Percentiles rank a stretch among this genome's conserved stretches.
phyloP scores from a whole-genome alignment of 2,329 filamentous ascomycete species.

The Paecilomyces sp. region DNA sequence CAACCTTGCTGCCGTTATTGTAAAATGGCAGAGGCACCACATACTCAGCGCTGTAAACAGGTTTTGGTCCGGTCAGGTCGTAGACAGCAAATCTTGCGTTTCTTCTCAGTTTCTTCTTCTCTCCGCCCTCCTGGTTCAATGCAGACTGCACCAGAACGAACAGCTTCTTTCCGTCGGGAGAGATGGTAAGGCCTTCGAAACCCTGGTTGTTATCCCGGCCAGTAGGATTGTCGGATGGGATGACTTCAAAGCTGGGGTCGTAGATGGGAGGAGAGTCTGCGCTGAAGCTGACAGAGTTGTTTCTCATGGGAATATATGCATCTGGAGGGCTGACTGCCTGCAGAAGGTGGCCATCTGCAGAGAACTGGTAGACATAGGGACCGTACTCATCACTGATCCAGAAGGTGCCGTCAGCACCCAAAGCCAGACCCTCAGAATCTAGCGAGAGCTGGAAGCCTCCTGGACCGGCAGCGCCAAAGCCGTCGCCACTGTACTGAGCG shows the following conservation, averaged over 20 bases:
- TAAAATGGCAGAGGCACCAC: slow-evolving; percentile 59
- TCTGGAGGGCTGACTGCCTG: slow-evolving; percentile 58
- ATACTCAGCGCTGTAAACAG: slow-evolving; percentile 53
- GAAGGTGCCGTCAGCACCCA: slow-evolving; percentile 54
- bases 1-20: slow-evolving; percentile 45
- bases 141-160: slow-evolving; percentile 62
- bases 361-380: slow-evolving; percentile 63
- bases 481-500: slow-evolving; percentile 59
- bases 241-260: slow-evolving; percentile 40
- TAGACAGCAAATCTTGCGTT: slow-evolving; percentile 60
- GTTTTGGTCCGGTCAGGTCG: slow-evolving; percentile 43
- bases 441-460: slow-evolving; percentile 55
- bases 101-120: slow-evolving; percentile 46
- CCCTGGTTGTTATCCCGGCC: slow-evolving; percentile 68
- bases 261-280: slow-evolving; percentile 59
- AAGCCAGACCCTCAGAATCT: slow-evolving; percentile 60
- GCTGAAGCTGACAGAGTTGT: slow-evolving; percentile 55
- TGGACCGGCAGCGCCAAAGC: slow-evolving; percentile 55
- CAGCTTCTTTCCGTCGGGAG: slow-evolving; percentile 55
- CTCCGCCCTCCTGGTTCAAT: slow-evolving; percentile 54
- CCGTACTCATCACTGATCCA: slow-evolving; percentile 68
- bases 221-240: slow-evolving; percentile 51
- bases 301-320: slow-evolving; percentile 58
- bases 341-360: slow-evolving; percentile 50
- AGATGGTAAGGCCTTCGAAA: slow-evolving; percentile 63